Percentiles rank a stretch among this genome's conserved stretches.
Conservation (phyloP, 768 basidiomycete genomes). For the Hygrocybe punicea region DNA sequence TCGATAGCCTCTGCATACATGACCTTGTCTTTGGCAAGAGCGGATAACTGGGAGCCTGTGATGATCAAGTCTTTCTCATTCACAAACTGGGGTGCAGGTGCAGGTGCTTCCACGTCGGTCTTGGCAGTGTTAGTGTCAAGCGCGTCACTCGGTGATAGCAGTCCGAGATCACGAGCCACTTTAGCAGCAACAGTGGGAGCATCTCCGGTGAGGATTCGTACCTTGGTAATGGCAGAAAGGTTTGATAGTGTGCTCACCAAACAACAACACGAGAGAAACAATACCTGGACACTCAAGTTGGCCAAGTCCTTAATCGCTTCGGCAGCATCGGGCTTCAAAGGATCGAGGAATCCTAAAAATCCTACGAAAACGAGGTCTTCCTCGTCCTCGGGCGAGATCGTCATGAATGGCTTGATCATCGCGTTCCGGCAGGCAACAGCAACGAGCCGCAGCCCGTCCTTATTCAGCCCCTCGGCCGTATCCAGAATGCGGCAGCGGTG, state of each 20-base stretch:
- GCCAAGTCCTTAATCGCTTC: not conserved
- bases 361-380: conserved; percentile 48
- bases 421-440: conserved; percentile 33
- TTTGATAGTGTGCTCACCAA: no score
- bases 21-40: not conserved
- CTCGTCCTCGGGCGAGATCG: conserved; percentile 27
- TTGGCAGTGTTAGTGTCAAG: conserved; percentile 13
- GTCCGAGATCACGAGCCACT: conserved; percentile 36
- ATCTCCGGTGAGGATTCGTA: conserved; percentile 34
- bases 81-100: not conserved
- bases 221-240: no score
- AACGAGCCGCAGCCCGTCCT: conserved; percentile 42
- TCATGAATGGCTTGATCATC: not conserved
- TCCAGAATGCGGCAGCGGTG: conserved; percentile 18
- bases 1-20: not conserved
- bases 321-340: conserved; percentile 46
- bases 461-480: conserved; percentile 36
- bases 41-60: not conserved
- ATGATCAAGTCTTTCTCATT: not conserved
- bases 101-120: conserved; percentile 15
- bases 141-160: conserved; percentile 15
- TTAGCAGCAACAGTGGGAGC: conserved; percentile 35
- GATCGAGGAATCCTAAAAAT: conserved; percentile 55
- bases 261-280: no score
- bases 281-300: conserved; percentile 7